phyloP scores from a whole-genome alignment of 106 monocot species.

The Hemerocallis citrina region DNA sequence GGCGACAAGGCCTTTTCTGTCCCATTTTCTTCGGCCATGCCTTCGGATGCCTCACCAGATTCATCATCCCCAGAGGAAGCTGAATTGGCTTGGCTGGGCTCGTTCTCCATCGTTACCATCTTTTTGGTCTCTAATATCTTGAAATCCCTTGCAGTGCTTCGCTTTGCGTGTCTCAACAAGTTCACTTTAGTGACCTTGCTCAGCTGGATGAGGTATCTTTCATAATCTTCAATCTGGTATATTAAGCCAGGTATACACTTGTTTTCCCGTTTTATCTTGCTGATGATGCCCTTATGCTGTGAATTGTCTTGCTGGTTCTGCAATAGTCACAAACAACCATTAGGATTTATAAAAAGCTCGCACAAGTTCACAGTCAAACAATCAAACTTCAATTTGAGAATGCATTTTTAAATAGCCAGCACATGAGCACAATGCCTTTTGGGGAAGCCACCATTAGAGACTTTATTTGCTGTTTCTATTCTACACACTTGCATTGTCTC shows the following conservation, averaged over 20 bases:
- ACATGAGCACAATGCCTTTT: too few species aligned
- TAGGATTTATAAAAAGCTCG: background rate
- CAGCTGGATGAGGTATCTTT: constrained; percentile 80
- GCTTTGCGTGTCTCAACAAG: constrained; percentile 82
- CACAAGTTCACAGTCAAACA: too few species aligned
- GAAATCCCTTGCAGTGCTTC: constrained; percentile 85
- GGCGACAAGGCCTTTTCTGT: constrained; percentile 4
- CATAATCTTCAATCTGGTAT: constrained; percentile 92
- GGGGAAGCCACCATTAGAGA: too few species aligned
- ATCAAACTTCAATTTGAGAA: too few species aligned
- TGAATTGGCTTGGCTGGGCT: constrained; percentile 10
- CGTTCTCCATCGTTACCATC: constrained; percentile 8
- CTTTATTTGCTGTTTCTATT: too few species aligned
- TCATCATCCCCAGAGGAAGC: constrained; percentile 24
- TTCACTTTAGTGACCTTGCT: constrained; percentile 78
- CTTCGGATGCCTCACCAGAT: constrained; percentile 31
- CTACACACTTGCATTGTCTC: too few species aligned
- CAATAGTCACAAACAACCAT: too few species aligned
- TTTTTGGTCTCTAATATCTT: constrained; percentile 50
- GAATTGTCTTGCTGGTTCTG: constrained; percentile 60
- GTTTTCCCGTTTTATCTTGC: constrained; percentile 86
- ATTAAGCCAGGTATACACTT: constrained; percentile 84
- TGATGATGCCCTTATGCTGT: constrained; percentile 28
- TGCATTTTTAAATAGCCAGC: too few species aligned
- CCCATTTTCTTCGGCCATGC: constrained; percentile 15